phyloP scores from a whole-genome alignment of 768 basidiomycete genomes.

The Podaxis sp. region DNA sequence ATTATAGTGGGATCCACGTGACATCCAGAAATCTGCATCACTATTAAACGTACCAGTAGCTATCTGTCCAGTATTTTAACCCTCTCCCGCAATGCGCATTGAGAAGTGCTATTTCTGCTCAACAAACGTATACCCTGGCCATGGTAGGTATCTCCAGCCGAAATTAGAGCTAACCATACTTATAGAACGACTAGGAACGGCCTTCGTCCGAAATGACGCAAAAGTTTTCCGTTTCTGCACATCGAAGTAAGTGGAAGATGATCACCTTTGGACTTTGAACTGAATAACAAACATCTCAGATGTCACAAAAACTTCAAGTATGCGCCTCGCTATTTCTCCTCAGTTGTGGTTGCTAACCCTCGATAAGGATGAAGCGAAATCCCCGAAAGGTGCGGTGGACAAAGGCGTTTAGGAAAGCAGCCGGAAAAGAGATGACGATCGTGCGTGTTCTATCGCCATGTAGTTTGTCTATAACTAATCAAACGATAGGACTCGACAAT shows the following conservation, averaged over 20 bases:
- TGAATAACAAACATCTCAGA: constrained; percentile 37
- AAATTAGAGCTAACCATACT: neutral
- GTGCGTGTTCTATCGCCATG: constrained; percentile 47
- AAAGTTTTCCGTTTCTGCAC: constrained; percentile 98
- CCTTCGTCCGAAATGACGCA: constrained; percentile 97
- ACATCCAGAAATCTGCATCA: too few species aligned
- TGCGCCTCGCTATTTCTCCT: constrained; percentile 21
- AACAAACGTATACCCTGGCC: constrained; percentile 93
- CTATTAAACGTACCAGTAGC: too few species aligned
- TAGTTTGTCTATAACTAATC: constrained; percentile 2
- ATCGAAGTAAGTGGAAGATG: constrained; percentile 69
- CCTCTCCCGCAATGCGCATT: constrained; percentile 65
- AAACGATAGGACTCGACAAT: constrained; percentile 86
- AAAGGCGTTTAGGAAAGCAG: constrained; percentile 97
- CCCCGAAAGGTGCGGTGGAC: constrained; percentile 99
- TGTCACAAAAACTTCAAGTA: constrained; percentile 99
- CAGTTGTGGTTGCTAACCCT: constrained; percentile 9
- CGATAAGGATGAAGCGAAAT: constrained; percentile 93
- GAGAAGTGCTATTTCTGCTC: constrained; percentile 99
- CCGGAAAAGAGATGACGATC: constrained; percentile 99
- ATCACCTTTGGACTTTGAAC: neutral
- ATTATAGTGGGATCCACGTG: too few species aligned
- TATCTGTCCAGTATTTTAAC: neutral
- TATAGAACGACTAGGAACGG: constrained; percentile 55
- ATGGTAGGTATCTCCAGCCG: constrained; percentile 51